Evolutionary conservation across 768 basidiomycete genomes (phyloP), one percentile per base, ranked within the genome.

Genomic region (Pleurotus tuoliensis): DNA sequence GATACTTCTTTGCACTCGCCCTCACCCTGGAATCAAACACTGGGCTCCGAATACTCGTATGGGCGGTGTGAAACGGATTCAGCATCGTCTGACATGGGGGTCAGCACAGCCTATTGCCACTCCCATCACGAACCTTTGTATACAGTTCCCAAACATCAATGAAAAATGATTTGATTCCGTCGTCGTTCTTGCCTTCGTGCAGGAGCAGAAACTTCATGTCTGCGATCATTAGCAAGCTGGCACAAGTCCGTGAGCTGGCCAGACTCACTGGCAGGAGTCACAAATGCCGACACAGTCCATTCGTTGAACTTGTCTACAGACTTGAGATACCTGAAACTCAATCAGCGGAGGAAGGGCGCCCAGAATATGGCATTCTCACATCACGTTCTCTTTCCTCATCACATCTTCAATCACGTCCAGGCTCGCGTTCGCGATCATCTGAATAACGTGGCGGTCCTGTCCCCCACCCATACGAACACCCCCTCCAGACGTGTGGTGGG

Each of bases 381-480:
- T 93, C 58, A 80, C 73, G 61, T 79, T 84, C 67, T 92, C 91
- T 63, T 84, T 86, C 61, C 87, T 80, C 84, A 92, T 92, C 46
- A 90, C 82, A 65, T 99, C 97, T 65, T 99, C 97, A 58, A 99
- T 84, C 64, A 87, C 86, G 73, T 99, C 97, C 70, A 99, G 74
- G 64, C 92, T 94, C 50, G 93, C 94, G 70, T 98, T 96, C 18
- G 95, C 96, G 66, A 98, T 94, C 92, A 99, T 97, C 77, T 98
- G 96, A 64, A 95, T 91, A 58, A 99, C 92, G 81, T 97, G 94
- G 53, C 91, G 79, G 66, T 92, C 90, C 71, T 88, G 88, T 12
- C 88, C 92, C 4, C 89, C 88, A 9, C 88, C 91, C 70, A 90
- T 83, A 62, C 82, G 77, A 34, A 82, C 81, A 9, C 76, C 77